These are phyloP conservation scores for Malus orientalis DNA, from an alignment of 306 rosid genomes.

Conservation along the genomic window DNA sequence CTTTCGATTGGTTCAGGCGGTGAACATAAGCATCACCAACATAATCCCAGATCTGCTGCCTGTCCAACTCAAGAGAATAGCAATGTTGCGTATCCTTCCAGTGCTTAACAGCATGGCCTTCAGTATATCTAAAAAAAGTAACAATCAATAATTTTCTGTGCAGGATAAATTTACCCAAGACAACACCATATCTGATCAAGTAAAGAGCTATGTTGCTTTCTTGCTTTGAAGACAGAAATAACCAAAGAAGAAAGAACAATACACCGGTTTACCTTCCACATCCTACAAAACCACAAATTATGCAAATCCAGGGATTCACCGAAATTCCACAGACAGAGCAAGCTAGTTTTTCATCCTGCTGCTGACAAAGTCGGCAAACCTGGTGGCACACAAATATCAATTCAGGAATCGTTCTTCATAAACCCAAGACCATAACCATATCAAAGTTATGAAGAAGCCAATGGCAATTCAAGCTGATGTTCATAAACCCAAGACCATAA, in stretches of 20 bases:
- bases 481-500: not conserved
- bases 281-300: conserved; percentile 91
- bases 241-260: conserved; percentile 8
- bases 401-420: conserved; percentile 9
- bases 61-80: conserved; percentile 83
- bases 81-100: conserved; percentile 81
- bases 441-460: not conserved
- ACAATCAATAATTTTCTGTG: not conserved
- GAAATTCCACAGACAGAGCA: conserved; percentile 74
- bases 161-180: not conserved
- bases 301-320: conserved; percentile 80
- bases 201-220: not conserved
- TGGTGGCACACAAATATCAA: conserved; percentile 32
- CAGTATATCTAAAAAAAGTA: conserved; percentile 55
- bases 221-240: conserved; percentile 5
- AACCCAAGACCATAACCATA: not conserved
- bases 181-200: not conserved
- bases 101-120: conserved; percentile 90
- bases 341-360: conserved; percentile 70
- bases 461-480: not conserved
- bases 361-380: conserved; percentile 88
- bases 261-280: conserved; percentile 72
- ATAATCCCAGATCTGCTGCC: conserved; percentile 96
- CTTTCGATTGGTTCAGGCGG: conserved; percentile 80
- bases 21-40: conserved; percentile 84